Base-by-base conservation (phyloP, 1,284 basidiomycete genomes). In the Puccinia novopanici region DNA sequence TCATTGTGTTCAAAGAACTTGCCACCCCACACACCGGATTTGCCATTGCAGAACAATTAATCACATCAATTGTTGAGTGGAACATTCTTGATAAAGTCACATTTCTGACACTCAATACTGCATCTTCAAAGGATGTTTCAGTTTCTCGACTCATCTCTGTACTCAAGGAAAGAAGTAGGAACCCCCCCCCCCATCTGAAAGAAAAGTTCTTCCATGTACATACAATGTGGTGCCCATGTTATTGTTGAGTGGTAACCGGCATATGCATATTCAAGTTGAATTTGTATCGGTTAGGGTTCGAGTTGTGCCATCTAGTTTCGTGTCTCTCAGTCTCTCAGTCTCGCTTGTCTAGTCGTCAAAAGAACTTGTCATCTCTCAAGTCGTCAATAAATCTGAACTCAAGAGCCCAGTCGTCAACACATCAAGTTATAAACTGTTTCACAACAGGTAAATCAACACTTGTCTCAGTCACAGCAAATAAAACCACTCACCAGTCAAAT, bases 1-100 rank as follows among this genome's bases (percentile, higher is more conserved):
- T 61, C 27, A 61, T 61, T 37, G 17, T 24, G 17, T 61, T 61
- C n/a, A 61, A 61, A 61, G 57, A 30, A 19, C 24, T 61, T 61
- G 15, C 57, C 17, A 12, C 57, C 5, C 57, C 57, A 9, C 57
- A 61, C 19, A 27, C 57, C n/a, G 34, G 57, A 5, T 37, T 61
- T 5, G 34, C 24, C 5, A 61, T 61, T 30, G 34, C 57, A 5
- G 19, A 61, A 10, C 57, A 61, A 24, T 24, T 61, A 6, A 27
- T 61, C 12, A 27, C 27, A 30, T 12, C 12, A 27, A 27, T 10
- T 27, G 34, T 30, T 30, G 24, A 61, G 5, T 27, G 5, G 57
- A 61, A 61, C 8, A 61, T 27, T 5, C 30, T 61, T 19, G n/a
- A 61, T 19, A 61, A 61, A 37, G 19, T 61, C 27, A 13, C 27